phyloP scores from a whole-genome alignment of 2,329 filamentous ascomycete species.

The Calonectria pteridis region DNA sequence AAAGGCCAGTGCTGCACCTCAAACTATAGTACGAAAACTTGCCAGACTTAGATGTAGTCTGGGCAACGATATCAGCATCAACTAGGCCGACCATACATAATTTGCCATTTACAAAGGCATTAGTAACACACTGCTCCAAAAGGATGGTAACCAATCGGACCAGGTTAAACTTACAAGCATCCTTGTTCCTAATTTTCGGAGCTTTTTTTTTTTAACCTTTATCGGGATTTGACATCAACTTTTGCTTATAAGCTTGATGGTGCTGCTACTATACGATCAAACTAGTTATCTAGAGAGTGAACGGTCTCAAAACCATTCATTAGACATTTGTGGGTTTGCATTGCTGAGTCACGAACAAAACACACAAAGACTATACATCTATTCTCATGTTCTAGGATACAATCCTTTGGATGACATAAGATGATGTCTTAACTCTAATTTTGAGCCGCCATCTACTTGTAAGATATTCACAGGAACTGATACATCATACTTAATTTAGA shows the following conservation, averaged over 20 bases:
- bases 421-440: not conserved
- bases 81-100: not conserved
- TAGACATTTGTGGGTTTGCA: not conserved
- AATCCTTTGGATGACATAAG: not conserved
- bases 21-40: not conserved
- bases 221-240: not conserved
- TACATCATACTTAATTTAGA: not conserved
- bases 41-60: not conserved
- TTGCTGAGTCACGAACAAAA: not conserved
- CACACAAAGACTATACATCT: not conserved
- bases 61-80: not conserved
- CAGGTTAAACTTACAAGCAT: not conserved
- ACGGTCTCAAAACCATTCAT: not conserved
- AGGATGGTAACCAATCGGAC: not conserved
- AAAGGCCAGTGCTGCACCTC: not conserved
- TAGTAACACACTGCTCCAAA: not conserved
- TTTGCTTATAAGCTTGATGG: not conserved
- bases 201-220: not conserved
- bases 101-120: not conserved
- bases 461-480: not conserved
- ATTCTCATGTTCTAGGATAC: not conserved
- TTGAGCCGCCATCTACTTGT: not conserved
- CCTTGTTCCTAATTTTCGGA: not conserved
- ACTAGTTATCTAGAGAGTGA: not conserved
- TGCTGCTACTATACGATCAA: not conserved